phyloP scores from a whole-genome alignment of 2,329 filamentous ascomycete genomes.

The Verticillium albo-atrum region DNA sequence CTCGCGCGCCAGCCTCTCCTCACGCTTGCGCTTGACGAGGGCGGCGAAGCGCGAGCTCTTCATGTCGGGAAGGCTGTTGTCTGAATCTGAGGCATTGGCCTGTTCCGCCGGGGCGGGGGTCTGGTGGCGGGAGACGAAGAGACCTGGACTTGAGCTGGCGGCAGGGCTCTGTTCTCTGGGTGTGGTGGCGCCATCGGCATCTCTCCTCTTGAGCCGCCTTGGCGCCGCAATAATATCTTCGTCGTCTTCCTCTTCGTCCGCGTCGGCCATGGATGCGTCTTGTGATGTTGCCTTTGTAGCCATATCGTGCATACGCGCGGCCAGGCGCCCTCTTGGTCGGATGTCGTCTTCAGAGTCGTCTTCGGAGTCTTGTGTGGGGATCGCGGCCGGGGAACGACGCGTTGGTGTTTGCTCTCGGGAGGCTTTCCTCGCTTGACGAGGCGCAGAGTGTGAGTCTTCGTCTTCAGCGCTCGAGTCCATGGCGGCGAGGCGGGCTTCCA shows the following conservation, averaged over 20 bases:
- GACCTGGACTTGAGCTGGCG: conserved; percentile 33
- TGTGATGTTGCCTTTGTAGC: conserved; percentile 17
- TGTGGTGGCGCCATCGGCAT: conserved; percentile 27
- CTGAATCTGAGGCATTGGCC: conserved; percentile 26
- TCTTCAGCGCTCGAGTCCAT: conserved; percentile 48
- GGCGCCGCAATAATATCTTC: conserved; percentile 29
- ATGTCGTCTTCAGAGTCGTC: conserved; percentile 24
- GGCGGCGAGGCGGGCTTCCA: conserved; percentile 47
- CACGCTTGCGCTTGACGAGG: conserved; percentile 68
- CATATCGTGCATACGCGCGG: conserved; percentile 54
- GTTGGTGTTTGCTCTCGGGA: not conserved
- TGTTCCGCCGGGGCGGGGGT: conserved; percentile 21
- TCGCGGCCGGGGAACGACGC: not conserved
- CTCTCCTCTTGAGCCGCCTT: conserved; percentile 32
- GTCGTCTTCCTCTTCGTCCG: conserved; percentile 27
- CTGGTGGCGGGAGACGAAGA: conserved; percentile 48
- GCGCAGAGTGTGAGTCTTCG: conserved; percentile 11
- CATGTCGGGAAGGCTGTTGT: conserved; percentile 41
- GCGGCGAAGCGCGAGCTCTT: conserved; percentile 63
- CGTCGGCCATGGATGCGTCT: conserved; percentile 22
- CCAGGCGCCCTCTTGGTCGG: conserved; percentile 58
- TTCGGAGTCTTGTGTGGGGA: not conserved
- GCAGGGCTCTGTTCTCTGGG: conserved; percentile 22
- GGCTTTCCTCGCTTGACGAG: not conserved
- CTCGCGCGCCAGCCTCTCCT: conserved; percentile 65